A percentile compares a stretch with the other conserved stretches of the same genome.
Evolutionary conservation across 768 basidiomycete genomes (phyloP).

Genomic region (Amanita exitialis): DNA sequence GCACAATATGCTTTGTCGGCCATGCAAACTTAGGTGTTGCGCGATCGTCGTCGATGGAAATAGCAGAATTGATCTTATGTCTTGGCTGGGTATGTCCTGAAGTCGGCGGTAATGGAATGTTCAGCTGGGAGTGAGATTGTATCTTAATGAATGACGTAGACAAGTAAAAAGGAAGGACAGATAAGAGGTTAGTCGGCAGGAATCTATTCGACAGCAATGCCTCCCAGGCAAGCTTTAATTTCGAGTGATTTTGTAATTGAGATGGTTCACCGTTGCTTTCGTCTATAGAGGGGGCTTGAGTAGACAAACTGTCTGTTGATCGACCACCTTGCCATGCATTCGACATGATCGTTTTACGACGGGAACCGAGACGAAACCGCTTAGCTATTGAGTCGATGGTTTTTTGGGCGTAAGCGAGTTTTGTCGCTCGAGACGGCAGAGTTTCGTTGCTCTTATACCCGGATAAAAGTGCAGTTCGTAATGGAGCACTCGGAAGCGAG

Average conservation of each 20-base stretch:
- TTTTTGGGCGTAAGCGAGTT: not conserved
- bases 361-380: not conserved
- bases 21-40: not conserved
- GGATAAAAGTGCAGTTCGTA: conserved; percentile 13
- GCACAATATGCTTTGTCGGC: not conserved
- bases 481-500: conserved; percentile 9
- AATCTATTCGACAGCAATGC: conserved; percentile 54
- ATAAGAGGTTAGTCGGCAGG: conserved; percentile 40
- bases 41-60: not conserved
- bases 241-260: conserved; percentile 44
- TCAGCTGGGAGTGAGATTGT: conserved; percentile 34
- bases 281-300: not conserved
- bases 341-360: not conserved
- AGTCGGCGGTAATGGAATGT: conserved; percentile 45
- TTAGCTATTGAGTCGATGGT: conserved; percentile 1
- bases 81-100: not conserved
- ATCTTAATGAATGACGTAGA: conserved; percentile 43
- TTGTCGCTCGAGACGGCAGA: not conserved
- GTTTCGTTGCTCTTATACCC: conserved; percentile 2
- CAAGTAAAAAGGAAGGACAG: conserved; percentile 61
- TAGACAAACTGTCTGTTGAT: not conserved
- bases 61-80: not conserved
- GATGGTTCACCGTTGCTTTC: conserved; percentile 7
- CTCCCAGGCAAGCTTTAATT: conserved; percentile 55
- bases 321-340: not conserved